Percentiles rank a stretch among this genome's conserved stretches.
Conservation (phyloP, 768 basidiomycete genomes). For the Auriscalpium microsporum region DNA sequence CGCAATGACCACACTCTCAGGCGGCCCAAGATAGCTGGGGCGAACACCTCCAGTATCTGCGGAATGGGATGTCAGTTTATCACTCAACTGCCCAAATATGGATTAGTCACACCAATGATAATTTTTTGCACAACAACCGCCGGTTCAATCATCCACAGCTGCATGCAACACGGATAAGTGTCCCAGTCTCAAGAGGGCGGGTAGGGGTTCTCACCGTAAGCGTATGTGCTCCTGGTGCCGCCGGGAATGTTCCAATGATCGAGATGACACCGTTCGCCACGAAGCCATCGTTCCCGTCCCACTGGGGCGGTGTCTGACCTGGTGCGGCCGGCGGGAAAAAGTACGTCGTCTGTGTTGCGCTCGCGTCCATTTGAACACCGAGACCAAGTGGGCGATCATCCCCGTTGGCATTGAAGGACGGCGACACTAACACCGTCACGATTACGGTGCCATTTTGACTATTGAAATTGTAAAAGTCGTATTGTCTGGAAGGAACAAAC, state of each 20-base stretch:
- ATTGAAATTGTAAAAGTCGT: constrained; percentile 59
- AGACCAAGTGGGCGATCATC: constrained; percentile 40
- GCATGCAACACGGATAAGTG: background rate
- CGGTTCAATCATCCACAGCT: constrained; percentile 49
- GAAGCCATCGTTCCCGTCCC: constrained; percentile 43
- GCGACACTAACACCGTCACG: constrained; percentile 40
- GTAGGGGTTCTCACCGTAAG: constrained; percentile 26
- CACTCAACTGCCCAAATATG: background rate
- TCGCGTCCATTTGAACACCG: constrained; percentile 42
- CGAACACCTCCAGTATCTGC: constrained; percentile 45
- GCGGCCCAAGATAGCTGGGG: constrained; percentile 55
- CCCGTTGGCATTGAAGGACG: constrained; percentile 45
- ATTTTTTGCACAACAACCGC: constrained; percentile 55
- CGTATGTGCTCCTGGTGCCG: constrained; percentile 48
- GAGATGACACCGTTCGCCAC: constrained; percentile 44
- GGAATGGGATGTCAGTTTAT: constrained; percentile 2
- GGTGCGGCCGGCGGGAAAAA: constrained; percentile 41
- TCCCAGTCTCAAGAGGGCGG: background rate
- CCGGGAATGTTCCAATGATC: constrained; percentile 31
- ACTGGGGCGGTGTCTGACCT: constrained; percentile 36
- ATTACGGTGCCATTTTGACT: constrained; percentile 37
- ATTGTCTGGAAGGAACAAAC: constrained; percentile 33
- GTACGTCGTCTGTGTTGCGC: constrained; percentile 31
- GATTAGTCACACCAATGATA: constrained; percentile 37
- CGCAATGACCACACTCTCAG: constrained; percentile 35